Percentiles rank a stretch among this genome's conserved stretches.
Evolutionary conservation across 768 basidiomycete species (phyloP).

Genomic region (Sutorius australiensis): DNA sequence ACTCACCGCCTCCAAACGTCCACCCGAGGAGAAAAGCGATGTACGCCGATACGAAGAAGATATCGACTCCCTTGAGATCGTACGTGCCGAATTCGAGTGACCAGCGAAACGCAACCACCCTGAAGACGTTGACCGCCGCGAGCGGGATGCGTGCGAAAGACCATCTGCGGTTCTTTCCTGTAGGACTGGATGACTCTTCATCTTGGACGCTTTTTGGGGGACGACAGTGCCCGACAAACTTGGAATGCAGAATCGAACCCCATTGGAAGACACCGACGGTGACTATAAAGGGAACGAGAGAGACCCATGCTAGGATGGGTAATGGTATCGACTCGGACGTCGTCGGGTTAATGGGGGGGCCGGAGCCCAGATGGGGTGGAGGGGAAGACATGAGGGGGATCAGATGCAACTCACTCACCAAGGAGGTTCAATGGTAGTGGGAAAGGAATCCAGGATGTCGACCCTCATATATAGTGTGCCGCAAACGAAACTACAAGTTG

Average conservation of each 20-base stretch:
- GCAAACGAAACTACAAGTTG: background rate
- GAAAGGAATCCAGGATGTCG: background rate
- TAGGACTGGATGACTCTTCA: too few relatives aligned
- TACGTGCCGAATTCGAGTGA: constrained; percentile 43
- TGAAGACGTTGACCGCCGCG: constrained; percentile 42
- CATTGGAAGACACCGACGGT: constrained; percentile 25
- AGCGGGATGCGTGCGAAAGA: constrained; percentile 36
- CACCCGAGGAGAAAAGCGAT: constrained; percentile 41
- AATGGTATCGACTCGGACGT: too few relatives aligned
- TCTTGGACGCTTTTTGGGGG: background rate
- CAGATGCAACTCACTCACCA: background rate
- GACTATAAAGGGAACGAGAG: constrained; percentile 12
- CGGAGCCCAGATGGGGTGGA: background rate
- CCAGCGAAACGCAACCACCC: constrained; percentile 47
- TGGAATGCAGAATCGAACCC: constrained; percentile 24
- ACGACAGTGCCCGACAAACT: constrained; percentile 5
- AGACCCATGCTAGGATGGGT: constrained; percentile 13
- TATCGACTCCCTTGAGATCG: constrained; percentile 40
- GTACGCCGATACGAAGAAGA: constrained; percentile 46
- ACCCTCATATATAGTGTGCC: constrained; percentile 1
- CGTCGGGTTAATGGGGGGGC: too few relatives aligned
- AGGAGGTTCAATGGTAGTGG: background rate
- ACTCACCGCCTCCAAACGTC: constrained; percentile 46
- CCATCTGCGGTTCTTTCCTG: too few relatives aligned
- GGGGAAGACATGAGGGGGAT: background rate